Evolutionary conservation across 371 early-diverging fungal genomes (phyloP).

Genomic region (Lichtheimia hyalospora): DNA sequence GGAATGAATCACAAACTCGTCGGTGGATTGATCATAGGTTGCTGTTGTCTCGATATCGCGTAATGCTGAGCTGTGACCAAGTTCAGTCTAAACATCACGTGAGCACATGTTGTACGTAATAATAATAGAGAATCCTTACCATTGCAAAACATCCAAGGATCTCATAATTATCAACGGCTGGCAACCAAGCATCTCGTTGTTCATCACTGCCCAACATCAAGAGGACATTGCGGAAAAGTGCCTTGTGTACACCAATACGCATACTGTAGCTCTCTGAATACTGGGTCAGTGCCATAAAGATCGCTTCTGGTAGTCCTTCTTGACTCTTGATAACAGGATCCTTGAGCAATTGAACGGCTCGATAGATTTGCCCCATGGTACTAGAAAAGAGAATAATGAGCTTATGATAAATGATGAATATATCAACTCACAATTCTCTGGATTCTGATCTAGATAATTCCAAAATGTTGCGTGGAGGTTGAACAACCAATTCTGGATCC

Average conservation of each 20-base stretch:
- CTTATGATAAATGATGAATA: not conserved
- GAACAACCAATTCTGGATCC: constrained; percentile 58
- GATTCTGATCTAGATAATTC: constrained; percentile 55
- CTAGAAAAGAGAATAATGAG: constrained; percentile 14
- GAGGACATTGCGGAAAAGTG: constrained; percentile 60
- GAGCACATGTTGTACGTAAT: not conserved
- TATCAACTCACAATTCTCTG: constrained; percentile 53
- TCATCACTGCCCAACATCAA: constrained; percentile 60
- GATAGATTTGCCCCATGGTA: constrained; percentile 59
- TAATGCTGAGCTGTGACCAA: constrained; percentile 80
- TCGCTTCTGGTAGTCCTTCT: constrained; percentile 16
- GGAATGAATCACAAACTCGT: constrained; percentile 84
- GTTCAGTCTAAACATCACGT: constrained; percentile 43
- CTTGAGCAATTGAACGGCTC: constrained; percentile 27
- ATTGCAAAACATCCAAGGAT: constrained; percentile 73
- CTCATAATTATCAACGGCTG: constrained; percentile 50
- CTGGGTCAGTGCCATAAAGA: constrained; percentile 24
- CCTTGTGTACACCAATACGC: constrained; percentile 67
- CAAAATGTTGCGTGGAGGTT: constrained; percentile 52
- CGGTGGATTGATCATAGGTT: constrained; percentile 71
- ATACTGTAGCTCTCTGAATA: constrained; percentile 64
- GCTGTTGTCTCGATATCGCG: constrained; percentile 88
- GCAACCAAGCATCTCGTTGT: constrained; percentile 57
- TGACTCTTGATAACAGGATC: constrained; percentile 12
- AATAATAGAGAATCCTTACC: constrained; percentile 38